Evolutionary conservation across 108 stramenopile genomes (phyloP).

Genomic region (Bacterosira constricta): DNA sequence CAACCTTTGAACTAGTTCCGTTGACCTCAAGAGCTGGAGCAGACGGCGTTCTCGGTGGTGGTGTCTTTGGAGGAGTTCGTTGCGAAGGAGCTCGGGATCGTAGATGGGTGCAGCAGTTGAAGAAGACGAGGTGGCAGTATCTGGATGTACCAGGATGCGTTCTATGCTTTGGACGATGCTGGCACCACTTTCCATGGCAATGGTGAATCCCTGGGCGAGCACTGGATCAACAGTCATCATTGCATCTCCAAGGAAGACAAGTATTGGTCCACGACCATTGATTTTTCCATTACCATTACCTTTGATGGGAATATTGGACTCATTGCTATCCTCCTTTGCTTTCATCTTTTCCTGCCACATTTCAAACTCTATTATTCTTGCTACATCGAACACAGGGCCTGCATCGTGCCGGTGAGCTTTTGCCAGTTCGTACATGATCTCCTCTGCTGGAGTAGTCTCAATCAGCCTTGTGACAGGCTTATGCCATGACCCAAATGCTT

Average conservation of each 20-base stretch:
- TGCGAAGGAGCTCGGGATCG: slow-evolving; percentile 57
- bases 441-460: slow-evolving; percentile 75
- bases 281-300: neutral
- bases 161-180: slow-evolving; percentile 54
- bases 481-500: slow-evolving; percentile 84
- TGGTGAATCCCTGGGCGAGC: slow-evolving; percentile 86
- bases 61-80: slow-evolving; percentile 57
- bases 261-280: slow-evolving; percentile 62
- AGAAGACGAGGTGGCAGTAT: neutral
- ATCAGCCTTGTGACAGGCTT: slow-evolving; percentile 77
- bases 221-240: slow-evolving; percentile 90
- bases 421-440: slow-evolving; percentile 79
- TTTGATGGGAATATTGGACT: neutral
- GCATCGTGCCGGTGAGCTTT: slow-evolving; percentile 73
- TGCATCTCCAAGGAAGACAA: slow-evolving; percentile 81
- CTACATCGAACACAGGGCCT: slow-evolving; percentile 71
- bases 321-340: neutral
- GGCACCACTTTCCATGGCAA: slow-evolving; percentile 85
- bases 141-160: slow-evolving; percentile 18
- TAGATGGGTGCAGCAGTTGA: slow-evolving; percentile 27
- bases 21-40: slow-evolving; percentile 73
- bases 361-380: slow-evolving; percentile 52
- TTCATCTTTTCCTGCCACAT: slow-evolving; percentile 2
- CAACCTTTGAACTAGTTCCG: slow-evolving; percentile 80
- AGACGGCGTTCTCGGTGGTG: slow-evolving; percentile 55